Percentiles rank a stretch among this genome's conserved stretches.
These are phyloP conservation scores for Apium graveolens DNA, from an alignment of 129 eudicot genomes.

Conservation along the genomic window DNA sequence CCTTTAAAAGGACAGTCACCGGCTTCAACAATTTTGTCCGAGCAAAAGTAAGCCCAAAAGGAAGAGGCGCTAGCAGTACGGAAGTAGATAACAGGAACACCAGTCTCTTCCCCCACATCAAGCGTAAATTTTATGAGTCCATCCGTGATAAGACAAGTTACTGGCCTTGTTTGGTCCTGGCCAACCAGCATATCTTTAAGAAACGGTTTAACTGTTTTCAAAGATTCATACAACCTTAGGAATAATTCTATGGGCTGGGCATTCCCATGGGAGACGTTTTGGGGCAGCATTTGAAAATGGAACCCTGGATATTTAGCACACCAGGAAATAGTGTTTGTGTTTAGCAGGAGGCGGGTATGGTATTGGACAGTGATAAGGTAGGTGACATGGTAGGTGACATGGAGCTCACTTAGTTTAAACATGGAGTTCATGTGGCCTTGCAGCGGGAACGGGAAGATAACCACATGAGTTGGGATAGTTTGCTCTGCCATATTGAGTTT, in stretches of 20 bases:
- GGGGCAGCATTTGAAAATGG: background rate
- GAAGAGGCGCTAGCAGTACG: background rate
- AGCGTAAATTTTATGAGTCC: conserved; percentile 3
- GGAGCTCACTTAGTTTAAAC: conserved; percentile 12
- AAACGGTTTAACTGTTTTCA: background rate
- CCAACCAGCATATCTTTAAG: background rate
- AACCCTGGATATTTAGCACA: background rate
- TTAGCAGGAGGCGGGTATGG: background rate
- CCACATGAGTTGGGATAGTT: background rate
- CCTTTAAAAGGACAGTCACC: background rate
- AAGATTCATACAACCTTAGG: background rate
- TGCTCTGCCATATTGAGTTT: too few species aligned
- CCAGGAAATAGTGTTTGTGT: background rate
- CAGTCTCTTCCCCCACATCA: background rate
- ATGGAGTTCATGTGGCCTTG: conserved; percentile 12
- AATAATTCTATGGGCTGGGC: background rate
- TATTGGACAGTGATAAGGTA: background rate
- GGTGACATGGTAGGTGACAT: background rate
- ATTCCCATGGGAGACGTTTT: background rate
- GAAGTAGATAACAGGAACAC: background rate
- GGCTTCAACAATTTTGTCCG: background rate
- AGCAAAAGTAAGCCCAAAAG: conserved; percentile 7
- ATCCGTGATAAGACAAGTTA: conserved; percentile 16
- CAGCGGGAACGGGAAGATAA: conserved; percentile 8
- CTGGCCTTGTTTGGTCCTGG: background rate